Conservation (phyloP, 2,329 filamentous ascomycete genomes). For the Didymella sp. region DNA sequence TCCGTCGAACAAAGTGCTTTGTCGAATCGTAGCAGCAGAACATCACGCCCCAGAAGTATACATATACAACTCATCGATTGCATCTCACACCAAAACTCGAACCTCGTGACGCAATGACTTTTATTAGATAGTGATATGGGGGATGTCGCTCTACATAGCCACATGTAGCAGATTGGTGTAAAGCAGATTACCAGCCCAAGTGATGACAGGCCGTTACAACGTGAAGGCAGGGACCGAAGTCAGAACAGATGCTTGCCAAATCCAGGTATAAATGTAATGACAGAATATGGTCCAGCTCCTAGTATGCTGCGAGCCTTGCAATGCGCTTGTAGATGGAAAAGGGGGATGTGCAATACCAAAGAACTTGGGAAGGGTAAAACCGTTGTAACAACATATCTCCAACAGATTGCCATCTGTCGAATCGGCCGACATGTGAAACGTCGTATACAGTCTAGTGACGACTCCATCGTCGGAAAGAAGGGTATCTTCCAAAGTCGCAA, state of each 20-base stretch:
- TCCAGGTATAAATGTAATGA: slow-evolving; percentile 39
- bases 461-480: slow-evolving; percentile 32
- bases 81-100: not conserved
- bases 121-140: slow-evolving; percentile 25
- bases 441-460: slow-evolving; percentile 11
- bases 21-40: not conserved
- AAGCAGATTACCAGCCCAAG: slow-evolving; percentile 12
- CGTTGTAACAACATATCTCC: slow-evolving; percentile 18
- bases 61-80: not conserved
- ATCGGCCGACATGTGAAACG: slow-evolving; percentile 34
- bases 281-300: slow-evolving; percentile 39
- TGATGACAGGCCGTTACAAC: slow-evolving; percentile 23
- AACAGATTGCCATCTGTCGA: slow-evolving; percentile 29
- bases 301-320: slow-evolving; percentile 31
- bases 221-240: slow-evolving; percentile 22
- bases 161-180: slow-evolving; percentile 16
- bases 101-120: slow-evolving; percentile 21
- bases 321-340: slow-evolving; percentile 37
- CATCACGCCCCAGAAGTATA: not conserved
- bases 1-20: not conserved
- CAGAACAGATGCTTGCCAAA: slow-evolving; percentile 33
- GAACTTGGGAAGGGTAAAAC: slow-evolving; percentile 15
- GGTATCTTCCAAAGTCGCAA: not conserved
- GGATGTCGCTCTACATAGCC: slow-evolving; percentile 18
- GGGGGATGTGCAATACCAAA: not conserved